These are phyloP conservation scores for Cordyceps javanica DNA, from an alignment of 2,329 filamentous ascomycete species.

Conservation along the genomic window DNA sequence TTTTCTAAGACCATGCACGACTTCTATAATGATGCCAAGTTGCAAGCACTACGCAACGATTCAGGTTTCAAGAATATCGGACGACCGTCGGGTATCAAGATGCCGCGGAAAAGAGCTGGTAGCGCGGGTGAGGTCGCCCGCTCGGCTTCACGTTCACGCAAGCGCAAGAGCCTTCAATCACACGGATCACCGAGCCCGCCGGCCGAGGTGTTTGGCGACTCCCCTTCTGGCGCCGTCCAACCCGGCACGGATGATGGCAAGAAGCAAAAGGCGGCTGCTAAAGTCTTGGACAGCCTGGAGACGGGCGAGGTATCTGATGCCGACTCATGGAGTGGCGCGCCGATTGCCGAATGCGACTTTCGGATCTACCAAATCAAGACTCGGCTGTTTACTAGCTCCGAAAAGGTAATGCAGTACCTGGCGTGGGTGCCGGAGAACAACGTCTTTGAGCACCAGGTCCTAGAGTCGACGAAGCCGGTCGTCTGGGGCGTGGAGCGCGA, in stretches of 20 bases:
- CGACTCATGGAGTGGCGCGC: slow-evolving; percentile 43
- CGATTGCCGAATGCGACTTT: slow-evolving; percentile 42
- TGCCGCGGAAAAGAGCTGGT: slow-evolving; percentile 14
- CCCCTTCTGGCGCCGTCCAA: neutral
- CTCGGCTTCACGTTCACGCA: slow-evolving; percentile 10
- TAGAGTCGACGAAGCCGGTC: slow-evolving; percentile 37
- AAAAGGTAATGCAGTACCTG: slow-evolving; percentile 49
- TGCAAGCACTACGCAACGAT: slow-evolving; percentile 42
- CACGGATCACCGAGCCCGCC: neutral
- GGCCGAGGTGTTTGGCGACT: neutral
- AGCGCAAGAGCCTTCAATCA: neutral
- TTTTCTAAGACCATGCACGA: slow-evolving; percentile 45
- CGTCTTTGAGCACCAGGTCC: slow-evolving; percentile 48
- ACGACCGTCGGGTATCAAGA: slow-evolving; percentile 44
- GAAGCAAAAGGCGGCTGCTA: neutral
- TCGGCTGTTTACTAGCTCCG: slow-evolving; percentile 37
- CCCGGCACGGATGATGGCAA: neutral
- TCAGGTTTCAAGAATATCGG: slow-evolving; percentile 54
- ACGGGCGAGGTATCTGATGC: slow-evolving; percentile 32
- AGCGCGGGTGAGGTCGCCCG: slow-evolving; percentile 12
- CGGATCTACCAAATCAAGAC: slow-evolving; percentile 48
- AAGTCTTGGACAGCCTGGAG: slow-evolving; percentile 4
- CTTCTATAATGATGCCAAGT: slow-evolving; percentile 50
- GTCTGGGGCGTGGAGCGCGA: slow-evolving; percentile 45
- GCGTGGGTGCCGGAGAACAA: slow-evolving; percentile 38